Evolutionary conservation across 371 early-diverging fungal species (phyloP).

Genomic region (Saksenaea oblongispora): DNA sequence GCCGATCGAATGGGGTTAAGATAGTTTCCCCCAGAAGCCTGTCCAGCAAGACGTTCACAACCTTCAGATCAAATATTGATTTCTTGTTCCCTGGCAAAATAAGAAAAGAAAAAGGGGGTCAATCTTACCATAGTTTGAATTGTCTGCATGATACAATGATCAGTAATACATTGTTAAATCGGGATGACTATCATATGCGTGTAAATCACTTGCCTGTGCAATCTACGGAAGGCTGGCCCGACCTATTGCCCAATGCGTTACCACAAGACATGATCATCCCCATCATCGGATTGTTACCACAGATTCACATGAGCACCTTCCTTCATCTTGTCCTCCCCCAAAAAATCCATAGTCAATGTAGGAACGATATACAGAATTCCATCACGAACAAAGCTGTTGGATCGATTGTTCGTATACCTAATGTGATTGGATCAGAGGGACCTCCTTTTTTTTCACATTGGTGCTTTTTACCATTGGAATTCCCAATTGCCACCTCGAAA

Average conservation of each 20-base stretch:
- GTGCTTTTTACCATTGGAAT: constrained; percentile 41
- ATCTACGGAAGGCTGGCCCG: constrained; percentile 30
- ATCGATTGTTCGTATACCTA: constrained; percentile 59
- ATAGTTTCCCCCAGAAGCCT: constrained; percentile 48
- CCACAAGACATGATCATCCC: not conserved
- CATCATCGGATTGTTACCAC: constrained; percentile 14
- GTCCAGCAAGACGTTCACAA: constrained; percentile 54
- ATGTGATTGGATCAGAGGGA: not conserved
- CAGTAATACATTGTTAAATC: not conserved
- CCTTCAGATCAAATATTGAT: constrained; percentile 27
- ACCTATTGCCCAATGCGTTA: constrained; percentile 15
- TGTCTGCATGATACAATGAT: constrained; percentile 20
- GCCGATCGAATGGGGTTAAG: constrained; percentile 73
- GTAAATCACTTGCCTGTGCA: constrained; percentile 34
- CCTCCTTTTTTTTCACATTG: not conserved
- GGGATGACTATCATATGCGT: not conserved
- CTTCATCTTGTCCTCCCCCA: constrained; percentile 37
- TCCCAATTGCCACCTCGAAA: constrained; percentile 53
- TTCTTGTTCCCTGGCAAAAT: not conserved
- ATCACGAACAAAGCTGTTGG: constrained; percentile 66
- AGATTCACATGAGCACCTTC: constrained; percentile 38
- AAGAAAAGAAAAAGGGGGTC: not conserved
- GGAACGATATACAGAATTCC: constrained; percentile 69
- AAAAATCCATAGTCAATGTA: constrained; percentile 50
- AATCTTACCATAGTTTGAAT: constrained; percentile 38